Evolutionary conservation across 208 protist species (phyloP), one percentile per base, ranked within the genome.

Genomic region (Crithidia brevicula): DNA sequence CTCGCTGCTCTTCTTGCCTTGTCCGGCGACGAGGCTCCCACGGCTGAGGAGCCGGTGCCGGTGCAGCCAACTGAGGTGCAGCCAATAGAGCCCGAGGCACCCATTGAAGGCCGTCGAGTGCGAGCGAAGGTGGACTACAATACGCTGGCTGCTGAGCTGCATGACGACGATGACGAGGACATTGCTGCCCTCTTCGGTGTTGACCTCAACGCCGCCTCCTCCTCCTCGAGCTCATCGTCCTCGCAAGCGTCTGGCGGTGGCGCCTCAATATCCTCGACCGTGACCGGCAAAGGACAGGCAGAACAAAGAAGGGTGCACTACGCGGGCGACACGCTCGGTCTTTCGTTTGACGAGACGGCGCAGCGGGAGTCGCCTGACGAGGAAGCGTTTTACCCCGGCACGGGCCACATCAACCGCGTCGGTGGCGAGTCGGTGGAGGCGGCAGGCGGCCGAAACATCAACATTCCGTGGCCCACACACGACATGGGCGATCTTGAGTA

Each of bases 401-500:
- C 95, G 28, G 95, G 95, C 22, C 89, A 95, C 47, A 64, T 86
- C 16, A 52, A 70, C 49, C 77, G 83, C 52, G 70, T 91, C 4
- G 89, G 86, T 38, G 89, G 86, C 4, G 86, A 90, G 23, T 33
- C 31, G 10, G 58, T 60, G 7, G 77, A 67, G 16, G 68, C 53
- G 25, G 97, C 93, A n/a, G 28, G 66, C 5, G 97, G 98, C 2
- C 83, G 79, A 38, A 98, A 92, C 67, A 85, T 99, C 54, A 99
- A 99, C 74, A 90, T 99, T 18, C 89, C 96, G 4, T 97, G 93
- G 88, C 84, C 91, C 30, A 72, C 81, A 27, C 77, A 74, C 42
- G 89, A 82, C 23, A 89, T 97, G 70, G 92, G 96, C 16, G 97
- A 99, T 62, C 72, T 92, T 4, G 97, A 99, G 67, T 99, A 99